Evolutionary conservation across 106 monocot species (phyloP).

Genomic region (Vanilla planifolia): DNA sequence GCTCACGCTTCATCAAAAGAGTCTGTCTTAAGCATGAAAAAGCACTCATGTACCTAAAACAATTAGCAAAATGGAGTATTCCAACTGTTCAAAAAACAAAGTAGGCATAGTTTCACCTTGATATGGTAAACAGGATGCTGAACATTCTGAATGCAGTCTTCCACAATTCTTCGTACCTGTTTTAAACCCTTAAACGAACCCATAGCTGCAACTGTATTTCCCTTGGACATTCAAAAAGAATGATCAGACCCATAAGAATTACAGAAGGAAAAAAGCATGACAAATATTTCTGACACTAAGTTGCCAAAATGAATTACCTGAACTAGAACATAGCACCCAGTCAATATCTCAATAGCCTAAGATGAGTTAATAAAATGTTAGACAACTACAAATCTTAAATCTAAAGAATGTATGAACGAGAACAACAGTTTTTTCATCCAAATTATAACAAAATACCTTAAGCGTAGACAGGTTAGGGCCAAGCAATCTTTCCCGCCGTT

Average conservation of each 20-base stretch:
- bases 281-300: neutral
- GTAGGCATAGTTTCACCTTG: conserved; percentile 43
- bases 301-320: conserved; percentile 44
- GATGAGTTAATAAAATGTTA: conserved; percentile 7
- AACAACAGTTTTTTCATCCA: neutral
- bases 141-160: conserved; percentile 93
- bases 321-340: conserved; percentile 94
- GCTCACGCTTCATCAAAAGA: conserved; percentile 90
- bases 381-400: conserved; percentile 1
- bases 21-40: conserved; percentile 30
- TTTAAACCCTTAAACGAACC: conserved; percentile 96
- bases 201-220: conserved; percentile 96
- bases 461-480: conserved; percentile 90
- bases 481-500: conserved; percentile 79
- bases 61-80: neutral
- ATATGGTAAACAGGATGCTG: conserved; percentile 94
- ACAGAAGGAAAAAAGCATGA: neutral
- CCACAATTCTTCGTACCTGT: conserved; percentile 87
- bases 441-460: conserved; percentile 63
- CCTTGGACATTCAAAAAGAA: conserved; percentile 28
- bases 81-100: neutral
- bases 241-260: neutral
- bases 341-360: conserved; percentile 95
- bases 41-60: neutral
- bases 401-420: neutral